A percentile compares a stretch with the other conserved stretches of the same genome.
These are phyloP conservation scores for Brassica incana DNA, from an alignment of 345 rosid genomes.

Conservation along the genomic window DNA sequence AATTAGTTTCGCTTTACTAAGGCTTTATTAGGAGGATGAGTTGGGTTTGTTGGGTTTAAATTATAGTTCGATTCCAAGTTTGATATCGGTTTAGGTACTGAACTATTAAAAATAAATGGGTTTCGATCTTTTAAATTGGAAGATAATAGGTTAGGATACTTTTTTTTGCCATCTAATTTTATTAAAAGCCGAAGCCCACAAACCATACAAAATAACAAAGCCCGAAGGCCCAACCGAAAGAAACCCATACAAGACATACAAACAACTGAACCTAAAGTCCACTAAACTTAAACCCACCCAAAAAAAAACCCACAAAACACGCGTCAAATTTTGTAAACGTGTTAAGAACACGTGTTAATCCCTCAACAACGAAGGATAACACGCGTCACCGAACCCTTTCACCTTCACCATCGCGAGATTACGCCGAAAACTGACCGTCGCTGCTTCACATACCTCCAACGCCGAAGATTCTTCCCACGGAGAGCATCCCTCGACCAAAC, in stretches of 20 bases:
- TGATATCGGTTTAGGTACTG: no score
- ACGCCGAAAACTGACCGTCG: neutral
- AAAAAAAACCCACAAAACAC: neutral
- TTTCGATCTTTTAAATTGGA: no score
- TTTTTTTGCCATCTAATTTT: neutral
- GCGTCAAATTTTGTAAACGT: neutral
- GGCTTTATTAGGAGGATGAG: no score
- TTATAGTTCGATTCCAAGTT: no score
- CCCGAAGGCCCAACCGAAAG: neutral
- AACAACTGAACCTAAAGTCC: neutral
- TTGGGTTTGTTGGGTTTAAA: no score
- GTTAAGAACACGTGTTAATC: neutral
- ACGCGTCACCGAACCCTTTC: neutral
- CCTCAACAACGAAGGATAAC: neutral
- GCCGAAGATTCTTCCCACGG: no score
- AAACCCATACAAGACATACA: neutral
- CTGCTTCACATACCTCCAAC: no score
- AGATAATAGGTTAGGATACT: no score
- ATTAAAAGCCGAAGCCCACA: neutral
- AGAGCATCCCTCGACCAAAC: no score
- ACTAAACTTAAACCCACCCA: neutral
- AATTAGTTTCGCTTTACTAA: no score
- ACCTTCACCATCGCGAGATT: neutral
- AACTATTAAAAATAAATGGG: no score
- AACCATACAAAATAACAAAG: neutral